Evolutionary conservation across 192 early-diverging fungal genomes (phyloP), one percentile per base, ranked within the genome.

Genomic region (Dissophora globulifera): DNA sequence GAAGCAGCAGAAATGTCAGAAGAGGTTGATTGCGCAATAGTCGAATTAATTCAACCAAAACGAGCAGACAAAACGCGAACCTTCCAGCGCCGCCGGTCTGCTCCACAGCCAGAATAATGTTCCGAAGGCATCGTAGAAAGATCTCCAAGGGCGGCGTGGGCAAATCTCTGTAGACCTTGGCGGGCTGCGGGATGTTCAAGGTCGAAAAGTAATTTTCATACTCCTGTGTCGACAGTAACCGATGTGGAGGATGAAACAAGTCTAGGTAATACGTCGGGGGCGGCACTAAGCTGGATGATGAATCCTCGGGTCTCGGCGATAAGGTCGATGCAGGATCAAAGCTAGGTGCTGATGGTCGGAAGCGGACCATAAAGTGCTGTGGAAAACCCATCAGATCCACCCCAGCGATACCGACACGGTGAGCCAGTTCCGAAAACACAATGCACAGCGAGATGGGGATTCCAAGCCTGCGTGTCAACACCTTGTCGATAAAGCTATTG

Each of bases 401-500:
- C 11, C 66, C 72, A 7, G 29, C 23, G 25, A 81, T 19, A 7
- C 74, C 74, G 23, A 60, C 71, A 13, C 79, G 65, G 53, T 48
- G 35, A 23, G 72, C 64, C 13, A 81, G 46, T 19, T 69, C 67
- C 17, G 54, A 42, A 65, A 81, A 81, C 16, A 81, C 62, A 50
- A 81, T 60, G 11, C 58, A 62, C 13, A 81, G 53, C 20, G 74
- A 78, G 20, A 78, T 69, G 2, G 79, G 74, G 30, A 78, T 81
- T 20, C 79, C 79, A 4, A 61, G 50, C 57, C 64, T 72, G n/a
- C 66, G 45, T 7, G 29, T 16, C 40, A 81, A 26, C 12, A 81
- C 72, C 35, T 65, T 67, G 43, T 78, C 72, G 49, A 81, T 78
- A 31, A 81, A 64, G 11, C 65, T 76, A 62, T 78, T 81, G 59